Base-by-base conservation (phyloP, 768 basidiomycete species). In the Lentinula boryana region DNA sequence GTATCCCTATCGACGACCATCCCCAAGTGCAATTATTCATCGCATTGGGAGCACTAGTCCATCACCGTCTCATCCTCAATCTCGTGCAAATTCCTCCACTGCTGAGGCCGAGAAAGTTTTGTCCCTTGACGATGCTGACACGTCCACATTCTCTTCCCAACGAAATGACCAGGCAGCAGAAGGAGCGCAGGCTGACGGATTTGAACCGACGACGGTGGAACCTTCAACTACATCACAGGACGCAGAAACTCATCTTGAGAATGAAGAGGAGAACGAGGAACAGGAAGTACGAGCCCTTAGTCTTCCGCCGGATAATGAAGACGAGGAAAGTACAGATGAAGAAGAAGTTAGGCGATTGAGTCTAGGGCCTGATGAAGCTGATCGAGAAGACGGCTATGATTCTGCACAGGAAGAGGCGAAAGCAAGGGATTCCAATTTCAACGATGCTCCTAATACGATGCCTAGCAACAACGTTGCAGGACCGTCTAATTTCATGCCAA, bases 1-100 rank as follows among this genome's bases (percentile, higher is more conserved):
- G 0, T 88, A 81, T 68, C 88, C 85, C 12, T 57, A 52, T 16
- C 4, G n/a, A 15, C 31, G 40, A 18, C 46, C 57, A 7, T 40
- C 44, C 18, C 18, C 57, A 12, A 48, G 54, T 5, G n/a, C 27
- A 4, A 40, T 21, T 12, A n/a, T 27, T 9, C 15, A 15, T 9
- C 43, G 57, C 15, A 27, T 16, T 16, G 55, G 33, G 8, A 58
- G 44, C 33, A 6, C 44, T 23, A 58, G 44, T 38, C 57, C 57
- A 2, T 58, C 57, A 12, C 44, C 44, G 13, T 35, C 32, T 44
- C 53, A 57, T 46, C 18, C 56, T 57, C 33, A 16, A 41, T 31
- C 40, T 40, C 44, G 23, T 35, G 35, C 10, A 27, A 32, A 13
- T 60, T 13, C n/a, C 15, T 49, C 31, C 23, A 5, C 49, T 52